Evolutionary conservation across 305 asterid species (phyloP), one percentile per base, ranked within the genome.

Genomic region (Fraxinus sp.): DNA sequence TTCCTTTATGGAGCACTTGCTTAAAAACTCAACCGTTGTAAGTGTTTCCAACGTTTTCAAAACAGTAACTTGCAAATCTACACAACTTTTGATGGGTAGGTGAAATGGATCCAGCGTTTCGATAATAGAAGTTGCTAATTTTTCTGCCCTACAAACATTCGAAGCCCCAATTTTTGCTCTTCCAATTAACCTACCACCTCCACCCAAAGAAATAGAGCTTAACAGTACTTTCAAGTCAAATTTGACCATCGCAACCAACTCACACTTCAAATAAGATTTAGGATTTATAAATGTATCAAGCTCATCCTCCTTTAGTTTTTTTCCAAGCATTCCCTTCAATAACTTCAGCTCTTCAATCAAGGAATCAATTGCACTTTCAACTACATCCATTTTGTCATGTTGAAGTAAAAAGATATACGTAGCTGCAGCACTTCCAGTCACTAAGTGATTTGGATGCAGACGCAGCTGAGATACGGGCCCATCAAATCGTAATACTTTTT

Each of bases 361-460:
- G 77, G 86, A 90, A 87, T 83, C 87, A 79, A 92, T 91, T 81
- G 98, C 80, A 84, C 89, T 84, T 77, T 92, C 97, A 80, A 92
- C 97, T 80, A 97, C 88, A 80, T 95, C 97, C 41, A 84, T 86
- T 80, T 93, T 91, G 80, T 86, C 91, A 81, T 97, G 99, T 83
- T 97, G 98, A 89, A 97, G 94, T 87, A 95, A 92, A 85, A 97
- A 95, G 62, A 95, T 83, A 84, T 95, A 95, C 2, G 98, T 92
- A 83, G 98, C 97, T 68, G 98, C 97, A 81, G 97, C 87, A 88
- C 99, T 93, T 87, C 94, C 97, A 73, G 98, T 92, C 80, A 97
- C 98, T n/a, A 92, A 88, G 90, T 93, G 95, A 88, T 93, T 97
- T 83, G 99, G 99, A 90, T 97, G 98, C 91, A 95, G 85, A 80